Evolutionary conservation across 371 early-diverging fungal genomes (phyloP).

Genomic region (Apophysomyces trapeziformis): DNA sequence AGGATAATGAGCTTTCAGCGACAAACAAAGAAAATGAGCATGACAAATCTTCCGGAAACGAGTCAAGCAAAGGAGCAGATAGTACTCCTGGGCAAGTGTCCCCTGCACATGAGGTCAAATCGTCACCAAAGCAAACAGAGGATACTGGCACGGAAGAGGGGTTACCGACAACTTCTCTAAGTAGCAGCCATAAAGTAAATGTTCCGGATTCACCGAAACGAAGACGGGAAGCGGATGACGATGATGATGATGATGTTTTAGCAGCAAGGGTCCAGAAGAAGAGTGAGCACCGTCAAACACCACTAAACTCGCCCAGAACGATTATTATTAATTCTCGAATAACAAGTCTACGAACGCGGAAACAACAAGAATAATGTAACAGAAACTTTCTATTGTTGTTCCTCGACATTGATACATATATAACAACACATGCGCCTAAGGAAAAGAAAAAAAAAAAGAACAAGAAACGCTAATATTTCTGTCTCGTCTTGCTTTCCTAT

Average conservation of each 20-base stretch:
- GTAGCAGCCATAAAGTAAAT: not conserved
- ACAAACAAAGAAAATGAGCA: not conserved
- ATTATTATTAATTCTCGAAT: constrained; percentile 23
- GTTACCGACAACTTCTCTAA: not conserved
- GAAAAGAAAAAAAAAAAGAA: too few species aligned
- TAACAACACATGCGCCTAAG: too few species aligned
- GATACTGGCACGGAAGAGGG: not conserved
- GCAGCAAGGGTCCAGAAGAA: constrained; percentile 22
- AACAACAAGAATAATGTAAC: constrained; percentile 1
- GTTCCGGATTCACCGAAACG: constrained; percentile 15
- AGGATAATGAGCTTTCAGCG: constrained; percentile 17
- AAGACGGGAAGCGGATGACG: constrained; percentile 22
- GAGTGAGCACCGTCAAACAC: constrained; percentile 4
- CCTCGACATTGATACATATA: too few species aligned
- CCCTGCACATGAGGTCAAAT: not conserved
- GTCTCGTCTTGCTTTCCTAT: too few species aligned
- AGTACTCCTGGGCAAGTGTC: not conserved
- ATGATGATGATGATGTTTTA: constrained; percentile 38
- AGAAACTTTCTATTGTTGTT: not conserved
- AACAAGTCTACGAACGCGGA: constrained; percentile 11
- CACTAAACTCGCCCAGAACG: constrained; percentile 8
- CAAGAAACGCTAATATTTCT: too few species aligned
- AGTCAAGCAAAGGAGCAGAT: constrained; percentile 4
- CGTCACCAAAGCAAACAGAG: constrained; percentile 5
- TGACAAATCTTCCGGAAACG: constrained; percentile 3